phyloP scores from a whole-genome alignment of 208 protist species.

The Cochliopodium minus region DNA sequence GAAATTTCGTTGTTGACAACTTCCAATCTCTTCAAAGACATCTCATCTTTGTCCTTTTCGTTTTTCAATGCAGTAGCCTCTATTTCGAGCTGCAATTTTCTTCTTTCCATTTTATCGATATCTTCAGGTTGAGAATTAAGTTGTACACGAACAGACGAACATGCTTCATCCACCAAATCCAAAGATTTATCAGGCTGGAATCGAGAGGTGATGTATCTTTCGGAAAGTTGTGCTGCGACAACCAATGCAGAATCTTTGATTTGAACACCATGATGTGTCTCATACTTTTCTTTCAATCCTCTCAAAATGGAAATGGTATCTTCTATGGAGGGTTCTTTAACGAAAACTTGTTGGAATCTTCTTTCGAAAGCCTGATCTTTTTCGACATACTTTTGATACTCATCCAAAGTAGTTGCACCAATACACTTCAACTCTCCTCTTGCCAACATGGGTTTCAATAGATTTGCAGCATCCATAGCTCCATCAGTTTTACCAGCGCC shows the following conservation, averaged over 20 bases:
- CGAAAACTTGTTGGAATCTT: slow-evolving; percentile 90
- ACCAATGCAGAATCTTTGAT: slow-evolving; percentile 70
- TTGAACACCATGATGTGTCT: slow-evolving; percentile 62
- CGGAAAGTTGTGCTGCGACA: slow-evolving; percentile 39
- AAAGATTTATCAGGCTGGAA: slow-evolving; percentile 36
- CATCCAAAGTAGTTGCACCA: slow-evolving; percentile 87
- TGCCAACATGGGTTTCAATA: slow-evolving; percentile 92
- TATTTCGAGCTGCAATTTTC: slow-evolving; percentile 57
- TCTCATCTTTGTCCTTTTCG: slow-evolving; percentile 61
- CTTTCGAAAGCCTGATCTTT: slow-evolving; percentile 92
- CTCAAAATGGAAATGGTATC: slow-evolving; percentile 92
- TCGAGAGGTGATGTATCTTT: slow-evolving; percentile 25
- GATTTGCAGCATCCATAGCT: slow-evolving; percentile 90
- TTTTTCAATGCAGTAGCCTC: slow-evolving; percentile 71
- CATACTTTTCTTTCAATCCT: slow-evolving; percentile 74
- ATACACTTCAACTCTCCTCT: slow-evolving; percentile 83
- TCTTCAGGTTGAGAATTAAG: slow-evolving; percentile 29
- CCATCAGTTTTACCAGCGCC: slow-evolving; percentile 77
- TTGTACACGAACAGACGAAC: slow-evolving; percentile 23
- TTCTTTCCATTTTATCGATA: slow-evolving; percentile 26
- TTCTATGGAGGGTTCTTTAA: slow-evolving; percentile 78
- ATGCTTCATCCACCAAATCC: slow-evolving; percentile 35
- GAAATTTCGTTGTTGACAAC: slow-evolving; percentile 50
- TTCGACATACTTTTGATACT: slow-evolving; percentile 90
- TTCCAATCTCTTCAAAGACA: slow-evolving; percentile 41